Evolutionary conservation across 75 land plant species (phyloP), one percentile per base, ranked within the genome.

Genomic region (Cunninghamia lanceolata): DNA sequence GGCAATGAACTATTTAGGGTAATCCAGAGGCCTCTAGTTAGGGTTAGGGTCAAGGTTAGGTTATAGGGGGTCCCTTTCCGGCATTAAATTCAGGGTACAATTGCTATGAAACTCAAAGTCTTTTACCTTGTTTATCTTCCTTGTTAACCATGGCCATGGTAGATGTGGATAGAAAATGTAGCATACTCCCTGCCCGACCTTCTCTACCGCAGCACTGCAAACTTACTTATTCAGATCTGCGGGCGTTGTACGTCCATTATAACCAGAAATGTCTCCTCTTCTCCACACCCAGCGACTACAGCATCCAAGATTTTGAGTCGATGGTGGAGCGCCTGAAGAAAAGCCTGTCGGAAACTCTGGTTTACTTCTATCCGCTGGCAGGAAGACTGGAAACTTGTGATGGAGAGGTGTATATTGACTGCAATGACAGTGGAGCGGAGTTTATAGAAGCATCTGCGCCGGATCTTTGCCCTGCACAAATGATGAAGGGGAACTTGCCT

Each of bases 291-390:
- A n/a, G 0, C 6, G 17, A 14, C 45, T 28, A 42, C 16, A n/a
- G 5, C 9, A 14, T 16, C 52, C 78, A 75, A 36, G 63, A 56
- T 0, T 75, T 75, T 19, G 4, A 35, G 36, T 75, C 78, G 0
- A 39, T 9, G 36, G 85, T 84, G 42, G 71, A 84, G 71, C 39
- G 32, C 7, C 75, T 84, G 28, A 52, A 59, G 42, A 36, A 56
- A 8, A 36, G 71, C 42, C 85, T 84, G 39, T 32, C 85, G 15
- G 38, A 84, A 38, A 5, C 71, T 2, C 85, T 84, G 1, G 85
- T 84, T 14, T 28, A 84, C 30, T 84, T 84, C 85, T 84, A 84
- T 38, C 85, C 85, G 28, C 3, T 84, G 66, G 85, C 85, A 2
- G 85, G 85, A 17, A 34, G 85, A n/a, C 38, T 84, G 35, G 16